A percentile compares a stretch with the other conserved stretches of the same genome.
These are phyloP conservation scores for Candida silvatica DNA, from an alignment of 805 yeast genomes.

Conservation along the genomic window DNA sequence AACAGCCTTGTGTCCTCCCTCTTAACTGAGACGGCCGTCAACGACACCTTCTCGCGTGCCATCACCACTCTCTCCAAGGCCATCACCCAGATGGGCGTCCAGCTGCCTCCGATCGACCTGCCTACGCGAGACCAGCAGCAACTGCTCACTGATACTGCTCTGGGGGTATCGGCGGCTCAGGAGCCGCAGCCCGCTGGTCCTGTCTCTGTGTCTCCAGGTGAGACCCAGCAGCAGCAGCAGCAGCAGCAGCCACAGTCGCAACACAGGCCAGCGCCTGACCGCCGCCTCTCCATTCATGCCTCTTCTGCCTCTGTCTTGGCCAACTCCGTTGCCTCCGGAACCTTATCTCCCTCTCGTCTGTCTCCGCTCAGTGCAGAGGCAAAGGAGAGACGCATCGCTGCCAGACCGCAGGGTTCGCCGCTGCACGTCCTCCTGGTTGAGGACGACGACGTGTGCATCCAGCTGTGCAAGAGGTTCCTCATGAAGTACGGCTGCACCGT, in stretches of 20 bases:
- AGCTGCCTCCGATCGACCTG: slow-evolving; percentile 55
- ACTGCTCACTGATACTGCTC: slow-evolving; percentile 1
- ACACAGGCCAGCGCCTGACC: too few species aligned
- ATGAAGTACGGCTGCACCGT: slow-evolving; percentile 88
- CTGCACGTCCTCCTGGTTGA: slow-evolving; percentile 72
- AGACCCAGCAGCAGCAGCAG: slow-evolving; percentile 5
- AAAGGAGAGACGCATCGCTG: slow-evolving; percentile 10
- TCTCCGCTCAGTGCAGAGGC: slow-evolving; percentile 6
- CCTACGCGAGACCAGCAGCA: slow-evolving; percentile 23
- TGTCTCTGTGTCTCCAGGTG: too few species aligned
- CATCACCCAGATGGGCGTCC: slow-evolving; percentile 51
- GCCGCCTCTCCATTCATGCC: too few species aligned
- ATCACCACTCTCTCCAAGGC: slow-evolving; percentile 41
- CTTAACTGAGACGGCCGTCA: slow-evolving; percentile 43
- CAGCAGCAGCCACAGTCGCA: slow-evolving; percentile 6
- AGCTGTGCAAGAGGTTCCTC: slow-evolving; percentile 73
- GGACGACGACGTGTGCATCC: slow-evolving; percentile 77
- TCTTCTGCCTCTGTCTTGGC: too few species aligned
- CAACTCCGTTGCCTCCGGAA: slow-evolving; percentile 3
- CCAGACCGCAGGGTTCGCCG: slow-evolving; percentile 26
- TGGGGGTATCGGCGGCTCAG: slow-evolving; percentile 1
- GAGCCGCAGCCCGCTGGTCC: too few species aligned
- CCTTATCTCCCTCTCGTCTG: slow-evolving; percentile 7
- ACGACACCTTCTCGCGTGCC: slow-evolving; percentile 48
- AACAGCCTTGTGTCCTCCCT: slow-evolving; percentile 56